Percentiles rank a stretch among this genome's conserved stretches.
phyloP scores from a whole-genome alignment of 768 basidiomycete species.

The Psilocybe subaeruginosa region DNA sequence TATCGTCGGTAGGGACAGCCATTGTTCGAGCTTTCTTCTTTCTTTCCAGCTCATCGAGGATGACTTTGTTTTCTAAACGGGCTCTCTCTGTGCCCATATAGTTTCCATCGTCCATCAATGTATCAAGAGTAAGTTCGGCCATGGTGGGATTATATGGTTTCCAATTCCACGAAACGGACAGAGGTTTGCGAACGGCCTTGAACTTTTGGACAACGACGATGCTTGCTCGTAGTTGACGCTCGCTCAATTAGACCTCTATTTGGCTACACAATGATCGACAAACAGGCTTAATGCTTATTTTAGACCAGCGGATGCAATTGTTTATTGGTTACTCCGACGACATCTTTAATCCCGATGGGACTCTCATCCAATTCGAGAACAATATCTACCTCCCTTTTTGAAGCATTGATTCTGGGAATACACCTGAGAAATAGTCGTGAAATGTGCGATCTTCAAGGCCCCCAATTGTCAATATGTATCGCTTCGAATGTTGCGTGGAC shows the following conservation, averaged over 20 bases:
- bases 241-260: background rate
- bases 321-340: background rate
- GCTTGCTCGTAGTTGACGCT: background rate
- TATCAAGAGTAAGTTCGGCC: constrained; percentile 79
- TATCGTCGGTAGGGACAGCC: constrained; percentile 97
- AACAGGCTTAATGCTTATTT: background rate
- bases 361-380: background rate
- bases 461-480: background rate
- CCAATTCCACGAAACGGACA: background rate
- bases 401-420: background rate
- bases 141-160: constrained; percentile 38
- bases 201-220: background rate
- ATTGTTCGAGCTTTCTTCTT: constrained; percentile 93
- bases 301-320: background rate
- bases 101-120: constrained; percentile 77
- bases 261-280: constrained; percentile 1
- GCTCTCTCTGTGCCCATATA: constrained; percentile 77
- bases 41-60: constrained; percentile 95
- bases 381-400: too few relatives aligned
- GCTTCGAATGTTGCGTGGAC: background rate
- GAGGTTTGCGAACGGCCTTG: background rate
- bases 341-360: too few relatives aligned
- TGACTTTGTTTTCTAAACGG: constrained; percentile 79
- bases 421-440: background rate
- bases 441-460: too few relatives aligned